Evolutionary conservation across 2,329 filamentous ascomycete genomes (phyloP), one percentile per base, ranked within the genome.

Genomic region (Chalara sp.): DNA sequence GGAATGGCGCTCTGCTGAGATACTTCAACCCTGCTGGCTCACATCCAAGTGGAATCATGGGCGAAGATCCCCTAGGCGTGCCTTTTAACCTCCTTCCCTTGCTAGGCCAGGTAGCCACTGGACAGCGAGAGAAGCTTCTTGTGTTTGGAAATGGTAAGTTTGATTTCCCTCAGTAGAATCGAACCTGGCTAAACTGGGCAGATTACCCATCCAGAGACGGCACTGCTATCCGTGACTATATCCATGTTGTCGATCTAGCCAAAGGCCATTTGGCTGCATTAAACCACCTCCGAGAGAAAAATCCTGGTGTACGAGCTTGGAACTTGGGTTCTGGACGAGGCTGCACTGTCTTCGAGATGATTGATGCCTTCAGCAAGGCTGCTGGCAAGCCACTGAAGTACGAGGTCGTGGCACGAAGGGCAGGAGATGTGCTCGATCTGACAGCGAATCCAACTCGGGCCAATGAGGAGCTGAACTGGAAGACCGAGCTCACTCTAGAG

Each of bases 1-100:
- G 89, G 89, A 97, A 97, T 70, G 93, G 81, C 51, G 93, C 92
- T 41, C 76, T 97, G 58, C 78, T 99, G 63, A 83, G 93, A 63
- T 99, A 99, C 76, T 99, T 99, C 78, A 99, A 99, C 79, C 93
- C 93, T 32, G 89, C 87, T 52, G 93, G 93, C 63, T 86, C 90
- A 51, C 93, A 99, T 71, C 93, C 95, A 45, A 92, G 83, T 63
- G 95, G 93, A 51, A 83, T 99, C 70, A 96, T 99, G 90, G 93
- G 93, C 61, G 93, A 99, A 75, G 93, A 99, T 70, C 93, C 93
- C 44, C 86, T 95, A 68, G 93, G 93, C 53, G 82, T 96, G 28
- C 93, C 93, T 1, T 97, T 89, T 79, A 99, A 99, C 75, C 78
- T 99, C 56, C 82, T 99, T 42, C 93, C 93, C 13, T 78, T 99